Conservation (phyloP, 2,329 filamentous ascomycete species). For the Incumbomyces delicatus region DNA sequence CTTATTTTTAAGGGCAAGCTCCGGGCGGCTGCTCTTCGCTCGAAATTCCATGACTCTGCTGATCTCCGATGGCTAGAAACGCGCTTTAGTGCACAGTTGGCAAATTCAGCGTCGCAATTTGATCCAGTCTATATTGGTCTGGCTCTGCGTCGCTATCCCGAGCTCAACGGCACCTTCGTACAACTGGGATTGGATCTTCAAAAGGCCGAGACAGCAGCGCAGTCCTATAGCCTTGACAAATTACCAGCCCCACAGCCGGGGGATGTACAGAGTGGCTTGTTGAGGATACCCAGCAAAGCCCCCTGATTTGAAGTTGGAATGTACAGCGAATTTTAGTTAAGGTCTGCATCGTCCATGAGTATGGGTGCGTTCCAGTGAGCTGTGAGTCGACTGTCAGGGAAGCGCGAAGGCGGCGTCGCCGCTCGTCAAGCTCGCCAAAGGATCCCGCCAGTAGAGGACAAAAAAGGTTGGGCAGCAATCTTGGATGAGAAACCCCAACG, state of each 20-base stretch:
- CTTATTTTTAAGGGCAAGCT: constrained; percentile 22
- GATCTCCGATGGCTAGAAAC: constrained; percentile 19
- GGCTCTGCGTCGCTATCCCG: constrained; percentile 16
- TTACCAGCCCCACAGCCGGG: constrained; percentile 5
- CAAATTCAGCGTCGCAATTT: constrained; percentile 8
- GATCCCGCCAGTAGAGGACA: no score
- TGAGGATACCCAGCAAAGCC: constrained; percentile 3
- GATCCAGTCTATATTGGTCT: constrained; percentile 14
- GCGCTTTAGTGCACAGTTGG: constrained; percentile 9
- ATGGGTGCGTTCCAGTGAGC: not conserved
- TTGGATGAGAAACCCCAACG: no score
- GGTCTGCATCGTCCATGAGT: constrained; percentile 2
- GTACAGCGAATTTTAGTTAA: constrained; percentile 4
- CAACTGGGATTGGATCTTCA: constrained; percentile 10
- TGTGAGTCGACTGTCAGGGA: constrained; percentile 1
- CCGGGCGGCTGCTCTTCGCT: constrained; percentile 17
- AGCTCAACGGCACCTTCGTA: constrained; percentile 14
- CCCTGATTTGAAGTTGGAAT: constrained; percentile 2
- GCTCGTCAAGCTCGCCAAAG: constrained; percentile 2
- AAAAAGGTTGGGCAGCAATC: no score
- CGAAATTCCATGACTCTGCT: constrained; percentile 19
- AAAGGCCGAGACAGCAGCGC: constrained; percentile 1
- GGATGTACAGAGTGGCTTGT: constrained; percentile 6
- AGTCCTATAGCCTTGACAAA: not conserved
- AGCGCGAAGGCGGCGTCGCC: not conserved